These are phyloP conservation scores for Hypoxylon subgilvum DNA, from an alignment of 495 filamentous ascomycete genomes.

Conservation along the genomic window DNA sequence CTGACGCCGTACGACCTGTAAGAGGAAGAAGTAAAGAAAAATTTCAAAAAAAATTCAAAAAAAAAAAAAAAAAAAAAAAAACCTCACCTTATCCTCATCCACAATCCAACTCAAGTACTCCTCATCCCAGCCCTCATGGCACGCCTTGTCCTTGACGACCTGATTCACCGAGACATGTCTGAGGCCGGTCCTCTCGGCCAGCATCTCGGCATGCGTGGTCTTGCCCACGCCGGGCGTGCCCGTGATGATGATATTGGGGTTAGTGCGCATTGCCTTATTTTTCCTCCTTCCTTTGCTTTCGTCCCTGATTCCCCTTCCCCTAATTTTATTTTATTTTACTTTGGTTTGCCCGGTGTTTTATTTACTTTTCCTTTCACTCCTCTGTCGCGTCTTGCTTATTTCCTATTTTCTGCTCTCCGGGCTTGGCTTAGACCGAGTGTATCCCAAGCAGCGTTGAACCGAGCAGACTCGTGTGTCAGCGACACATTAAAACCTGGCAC, in stretches of 20 bases:
- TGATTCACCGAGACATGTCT: slow-evolving; percentile 88
- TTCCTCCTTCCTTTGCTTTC: not conserved
- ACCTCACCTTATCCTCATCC: slow-evolving; percentile 88
- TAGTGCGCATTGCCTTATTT: slow-evolving; percentile 58
- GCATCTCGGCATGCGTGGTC: slow-evolving; percentile 81
- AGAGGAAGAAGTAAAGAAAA: not conserved
- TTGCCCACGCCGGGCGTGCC: slow-evolving; percentile 97
- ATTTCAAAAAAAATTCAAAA: too few relatives aligned
- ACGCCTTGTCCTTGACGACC: slow-evolving; percentile 81
- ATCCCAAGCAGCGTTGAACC: too few relatives aligned
- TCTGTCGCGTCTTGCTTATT: too few relatives aligned
- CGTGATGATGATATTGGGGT: slow-evolving; percentile 92
- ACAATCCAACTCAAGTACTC: slow-evolving; percentile 89
- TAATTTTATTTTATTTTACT: slow-evolving; percentile 1
- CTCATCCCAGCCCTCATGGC: slow-evolving; percentile 84
- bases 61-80: slow-evolving; percentile 8
- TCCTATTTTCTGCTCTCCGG: too few relatives aligned
- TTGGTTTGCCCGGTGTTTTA: too few relatives aligned
- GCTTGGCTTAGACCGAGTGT: too few relatives aligned
- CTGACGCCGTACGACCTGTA: not conserved
- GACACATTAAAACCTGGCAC: too few relatives aligned
- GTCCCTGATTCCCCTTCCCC: slow-evolving; percentile 1
- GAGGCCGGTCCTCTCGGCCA: slow-evolving; percentile 68
- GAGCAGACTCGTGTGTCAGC: too few relatives aligned
- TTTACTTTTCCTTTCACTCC: too few relatives aligned